Percentiles rank a stretch among this genome's conserved stretches.
Evolutionary conservation across 169 alveolate genomes (phyloP).

Genomic region (Plasmodium gaboni): DNA sequence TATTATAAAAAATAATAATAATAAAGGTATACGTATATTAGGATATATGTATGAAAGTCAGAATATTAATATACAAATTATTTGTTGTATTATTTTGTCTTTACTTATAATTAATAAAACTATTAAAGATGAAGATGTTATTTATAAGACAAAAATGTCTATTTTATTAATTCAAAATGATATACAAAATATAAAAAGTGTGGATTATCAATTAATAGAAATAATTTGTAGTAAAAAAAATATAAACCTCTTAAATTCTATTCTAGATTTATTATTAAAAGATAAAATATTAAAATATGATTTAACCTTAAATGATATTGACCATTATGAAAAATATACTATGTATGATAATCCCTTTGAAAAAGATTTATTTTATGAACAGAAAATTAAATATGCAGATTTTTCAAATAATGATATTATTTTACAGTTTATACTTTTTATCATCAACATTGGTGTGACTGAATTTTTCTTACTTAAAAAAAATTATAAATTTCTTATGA

Average conservation of each 20-base stretch:
- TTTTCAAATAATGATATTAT: constrained; percentile 60
- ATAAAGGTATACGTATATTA: constrained; percentile 34
- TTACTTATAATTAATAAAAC: constrained; percentile 32
- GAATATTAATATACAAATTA: constrained; percentile 63
- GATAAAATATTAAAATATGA: constrained; percentile 12
- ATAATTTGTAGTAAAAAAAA: constrained; percentile 70
- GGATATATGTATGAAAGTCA: constrained; percentile 63
- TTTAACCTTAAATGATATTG: constrained; percentile 1
- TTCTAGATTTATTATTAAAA: constrained; percentile 15
- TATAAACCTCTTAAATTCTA: constrained; percentile 7
- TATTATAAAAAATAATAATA: constrained; percentile 22
- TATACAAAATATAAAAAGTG: constrained; percentile 30
- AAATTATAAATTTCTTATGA: constrained; percentile 47
- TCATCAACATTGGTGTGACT: constrained; percentile 28
- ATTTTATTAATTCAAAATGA: constrained; percentile 54
- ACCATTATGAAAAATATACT: constrained; percentile 3
- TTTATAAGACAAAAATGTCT: constrained; percentile 56
- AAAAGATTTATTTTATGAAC: constrained; percentile 55
- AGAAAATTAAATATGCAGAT: constrained; percentile 31
- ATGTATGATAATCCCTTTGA: constrained; percentile 19
- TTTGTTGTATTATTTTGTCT: constrained; percentile 57
- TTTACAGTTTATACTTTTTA: constrained; percentile 44
- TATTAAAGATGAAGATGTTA: constrained; percentile 47
- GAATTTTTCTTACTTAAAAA: constrained; percentile 39
- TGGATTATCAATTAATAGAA: constrained; percentile 67